Evolutionary conservation across 768 basidiomycete genomes (phyloP), one percentile per base, ranked within the genome.

Genomic region (Russula virescens): DNA sequence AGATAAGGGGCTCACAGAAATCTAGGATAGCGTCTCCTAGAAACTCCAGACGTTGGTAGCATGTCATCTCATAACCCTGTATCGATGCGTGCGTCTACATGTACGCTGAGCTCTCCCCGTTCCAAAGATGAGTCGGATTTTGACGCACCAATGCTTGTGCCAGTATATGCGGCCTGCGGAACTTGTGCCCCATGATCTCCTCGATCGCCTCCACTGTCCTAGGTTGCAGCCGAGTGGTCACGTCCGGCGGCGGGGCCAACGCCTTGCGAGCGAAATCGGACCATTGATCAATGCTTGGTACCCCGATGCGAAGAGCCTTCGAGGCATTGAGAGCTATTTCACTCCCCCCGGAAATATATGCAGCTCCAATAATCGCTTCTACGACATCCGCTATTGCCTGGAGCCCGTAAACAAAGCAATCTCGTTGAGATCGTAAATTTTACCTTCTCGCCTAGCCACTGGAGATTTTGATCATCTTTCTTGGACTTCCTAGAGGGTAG

Each of bases 21-120:
- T 94, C 92, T 26, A 94, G 80, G 55, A 94, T 82, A 1, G 89
- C 89, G 74, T 94, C 92, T 14, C 92, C 92, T 45, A 93, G 77
- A 70, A 93, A 94, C 71, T 93, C 91, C 40, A 94, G 79, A 61
- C 88, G 79, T 68, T 91, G 88, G 69, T 89, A 88, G 19, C 81
- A 81, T 16, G 78, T 81, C 42, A 78, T 75, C 60, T 85, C 82
- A 60, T 76, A 78, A 4, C 80, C 80, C 64, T 81, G 79, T 38
- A 81, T 75, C 0, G 87, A 87, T 3, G 81, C 75, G 71, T 91
- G 90, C 0, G 87, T 87, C 90, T 93, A 67, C 7, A 52, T 43
- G 35, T 23, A n/a, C 45, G 51, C 34, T 49, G 56, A 52, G 56
- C 43, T 55, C 28, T 45, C 26, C 28, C 26, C 14, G 46, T 40